These are phyloP conservation scores for Hypoxylon sp. DNA, from an alignment of 2,329 filamentous ascomycete genomes.

Conservation along the genomic window DNA sequence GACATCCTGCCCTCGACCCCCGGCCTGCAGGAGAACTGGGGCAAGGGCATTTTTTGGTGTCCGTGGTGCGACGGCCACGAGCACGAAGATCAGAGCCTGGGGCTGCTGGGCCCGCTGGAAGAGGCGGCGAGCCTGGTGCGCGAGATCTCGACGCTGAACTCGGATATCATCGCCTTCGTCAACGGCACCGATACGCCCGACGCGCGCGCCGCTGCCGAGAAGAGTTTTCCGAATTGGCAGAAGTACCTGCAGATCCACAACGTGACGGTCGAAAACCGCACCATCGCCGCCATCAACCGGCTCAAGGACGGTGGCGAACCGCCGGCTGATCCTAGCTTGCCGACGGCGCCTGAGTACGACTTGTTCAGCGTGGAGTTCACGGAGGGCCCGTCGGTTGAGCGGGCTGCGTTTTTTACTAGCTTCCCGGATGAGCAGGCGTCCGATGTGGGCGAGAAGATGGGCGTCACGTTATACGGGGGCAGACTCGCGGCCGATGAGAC, in stretches of 20 bases:
- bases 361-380: conserved; percentile 69
- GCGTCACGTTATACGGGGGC: conserved; percentile 61
- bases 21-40: conserved; percentile 69
- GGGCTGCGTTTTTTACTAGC: conserved; percentile 67
- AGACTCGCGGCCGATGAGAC: conserved; percentile 60
- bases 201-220: conserved; percentile 57
- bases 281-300: conserved; percentile 64
- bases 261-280: conserved; percentile 69
- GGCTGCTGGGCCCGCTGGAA: conserved; percentile 64
- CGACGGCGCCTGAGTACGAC: conserved; percentile 65
- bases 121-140: conserved; percentile 62
- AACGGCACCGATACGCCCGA: conserved; percentile 70
- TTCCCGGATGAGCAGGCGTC: conserved; percentile 65
- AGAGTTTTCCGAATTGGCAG: conserved; percentile 63
- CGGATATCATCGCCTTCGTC: conserved; percentile 69
- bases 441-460: conserved; percentile 62
- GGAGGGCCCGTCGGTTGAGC: conserved; percentile 61
- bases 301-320: conserved; percentile 59
- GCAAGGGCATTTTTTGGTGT: conserved; percentile 74
- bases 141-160: conserved; percentile 69
- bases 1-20: conserved; percentile 70
- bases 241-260: conserved; percentile 65
- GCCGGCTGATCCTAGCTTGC: conserved; percentile 58
- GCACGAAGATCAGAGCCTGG: conserved; percentile 71
- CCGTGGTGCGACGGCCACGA: conserved; percentile 76